Base-by-base conservation (phyloP, 805 yeast species). In the Suhomyces kilbournensis region DNA sequence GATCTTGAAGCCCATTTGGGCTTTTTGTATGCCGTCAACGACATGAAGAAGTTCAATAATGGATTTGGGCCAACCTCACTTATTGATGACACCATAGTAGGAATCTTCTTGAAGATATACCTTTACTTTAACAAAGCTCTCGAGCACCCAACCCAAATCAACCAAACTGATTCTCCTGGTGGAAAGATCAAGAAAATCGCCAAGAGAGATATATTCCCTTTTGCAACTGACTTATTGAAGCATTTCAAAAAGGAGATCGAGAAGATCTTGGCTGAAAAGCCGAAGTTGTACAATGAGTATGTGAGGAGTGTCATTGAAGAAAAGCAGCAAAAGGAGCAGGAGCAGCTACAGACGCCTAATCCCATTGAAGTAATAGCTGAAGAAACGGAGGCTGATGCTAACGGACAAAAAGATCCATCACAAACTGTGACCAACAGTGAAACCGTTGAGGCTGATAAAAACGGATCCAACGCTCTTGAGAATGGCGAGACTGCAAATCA, bases 41-140 rank as follows among this genome's bases (percentile, higher is more conserved):
- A 86, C 47, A 75, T 88, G 60, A 76, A 89, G 56, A 79, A 86
- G 53, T 76, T 86, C 69, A 89, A 90, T 54, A 88, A 86, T 63
- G 96, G 96, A 0, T 85, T 85, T 65, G 93, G 91, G 0, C 83
- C 94, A 2, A 87, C 94, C 0, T 82, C 90, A 0, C 66, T 79
- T 35, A 80, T 88, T 50, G 96, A 89, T 65, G 94, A 89, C 56
- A 80, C 89, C 0, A 81, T 81, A 54, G 83, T 84, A 34, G 78
- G 85, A 7, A 63, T 86, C 0, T 90, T 77, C 60, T 67, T 89
- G 61, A 74, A 72, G 50, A 62, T 86, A 7, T 86, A 72, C 56
- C 55, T 59, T 20, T 49, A 54, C 35, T 61, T 56, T 44, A 48
- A 53, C 19, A 57, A 56, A n/a, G 52, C 49, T 20, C 47, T 52